Evolutionary conservation across 352 stramenopile species (phyloP), one percentile per base, ranked within the genome.

Genomic region (Peronospora tabacina): DNA sequence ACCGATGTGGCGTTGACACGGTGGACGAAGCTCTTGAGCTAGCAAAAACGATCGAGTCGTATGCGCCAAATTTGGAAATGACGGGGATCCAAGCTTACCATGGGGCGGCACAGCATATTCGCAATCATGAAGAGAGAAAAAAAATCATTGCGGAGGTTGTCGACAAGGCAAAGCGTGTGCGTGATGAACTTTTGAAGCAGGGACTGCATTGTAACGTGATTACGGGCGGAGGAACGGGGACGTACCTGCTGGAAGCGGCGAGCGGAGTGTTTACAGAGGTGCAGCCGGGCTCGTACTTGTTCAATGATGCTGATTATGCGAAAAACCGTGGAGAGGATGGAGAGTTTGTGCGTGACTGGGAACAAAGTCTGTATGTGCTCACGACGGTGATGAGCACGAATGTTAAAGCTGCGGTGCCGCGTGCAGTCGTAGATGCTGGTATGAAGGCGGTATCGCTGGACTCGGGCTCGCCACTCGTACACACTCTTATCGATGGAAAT

Each of bases 231-330:
- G 79, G 77, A 10, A 89, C 77, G 0, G 80, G 77, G 2, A 89
- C 72, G 30, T 88, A 85, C 34, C 34, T 76, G 35, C 43, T 85
- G 9, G 80, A 90, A 42, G 71, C 70, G 0, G 55, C 57, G 12
- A 85, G 65, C 37, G 73, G 70, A 16, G 65, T 85, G 13, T 89
- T 87, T 44, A 88, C 72, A 0, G 80, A 90, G 45, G 69, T 90
- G 41, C 77, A 90, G 59, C 80, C 80, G 0, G 80, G 80, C 2
- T 87, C 73, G 42, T 90, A 85, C 55, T 52, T 86, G 17, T 85
- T 90, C 58, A 86, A 83, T 53, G 80, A 90, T 55, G 72, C 66
- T 19, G 75, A 89, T 58, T 89, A 90, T 45, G 60, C 69, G 2
- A 51, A 61, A 24, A 90, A 89, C 36, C 32, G 72, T 1, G 69